Evolutionary conservation across 202 grass and related monocot genomes (phyloP).

Genomic region (Digitaria exilis): DNA sequence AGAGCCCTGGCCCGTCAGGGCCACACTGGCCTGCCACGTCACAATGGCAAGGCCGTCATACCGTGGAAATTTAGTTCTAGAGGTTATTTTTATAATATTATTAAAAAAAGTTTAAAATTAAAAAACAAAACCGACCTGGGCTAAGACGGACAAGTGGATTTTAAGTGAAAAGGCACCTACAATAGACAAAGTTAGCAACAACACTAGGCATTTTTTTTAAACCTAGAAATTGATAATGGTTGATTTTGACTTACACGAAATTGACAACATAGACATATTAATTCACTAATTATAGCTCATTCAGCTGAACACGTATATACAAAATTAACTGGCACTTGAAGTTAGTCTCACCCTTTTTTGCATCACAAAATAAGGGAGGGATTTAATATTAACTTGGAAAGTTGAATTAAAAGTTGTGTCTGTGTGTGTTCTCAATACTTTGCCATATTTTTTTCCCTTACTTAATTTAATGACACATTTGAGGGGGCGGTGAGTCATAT

Average conservation of each 20-base stretch:
- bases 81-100: too few species aligned
- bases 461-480: not conserved
- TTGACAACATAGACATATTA: not conserved
- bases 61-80: too few species aligned
- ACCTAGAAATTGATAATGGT: not conserved
- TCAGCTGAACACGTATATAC: not conserved
- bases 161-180: not conserved
- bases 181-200: constrained; percentile 5
- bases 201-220: constrained; percentile 8
- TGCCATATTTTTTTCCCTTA: not conserved
- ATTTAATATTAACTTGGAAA: not conserved
- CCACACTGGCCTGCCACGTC: too few species aligned
- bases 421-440: not conserved
- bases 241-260: constrained; percentile 18
- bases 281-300: constrained; percentile 12
- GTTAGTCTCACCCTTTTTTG: not conserved
- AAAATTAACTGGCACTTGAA: constrained; percentile 7
- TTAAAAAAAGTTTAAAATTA: too few species aligned
- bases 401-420: not conserved
- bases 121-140: too few species aligned
- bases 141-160: too few species aligned
- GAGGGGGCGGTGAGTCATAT: not conserved
- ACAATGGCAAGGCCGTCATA: too few species aligned
- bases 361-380: constrained; percentile 22
- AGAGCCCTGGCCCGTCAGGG: too few species aligned